Percentiles rank a stretch among this genome's conserved stretches.
Conservation (phyloP, 208 protist genomes). For the Jaenimonas drosophilae region DNA sequence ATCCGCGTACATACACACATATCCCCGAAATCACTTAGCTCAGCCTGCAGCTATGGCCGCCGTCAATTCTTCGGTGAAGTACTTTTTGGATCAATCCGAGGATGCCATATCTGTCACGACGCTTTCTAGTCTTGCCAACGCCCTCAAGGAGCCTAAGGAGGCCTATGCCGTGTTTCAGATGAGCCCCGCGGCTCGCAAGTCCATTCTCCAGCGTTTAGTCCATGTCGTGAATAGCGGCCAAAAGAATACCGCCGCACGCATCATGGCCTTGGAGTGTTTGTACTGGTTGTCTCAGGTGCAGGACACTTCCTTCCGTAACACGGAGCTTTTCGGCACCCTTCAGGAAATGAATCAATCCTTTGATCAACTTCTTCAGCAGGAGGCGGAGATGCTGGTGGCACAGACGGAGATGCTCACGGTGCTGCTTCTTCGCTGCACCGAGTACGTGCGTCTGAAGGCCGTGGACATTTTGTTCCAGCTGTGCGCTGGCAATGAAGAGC, state of each 20-base stretch:
- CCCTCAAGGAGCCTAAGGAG: slow-evolving; percentile 23
- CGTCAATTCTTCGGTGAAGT: slow-evolving; percentile 42
- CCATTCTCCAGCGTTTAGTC: slow-evolving; percentile 28
- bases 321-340: slow-evolving; percentile 45
- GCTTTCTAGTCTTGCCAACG: slow-evolving; percentile 39
- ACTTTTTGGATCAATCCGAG: slow-evolving; percentile 38
- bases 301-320: slow-evolving; percentile 42
- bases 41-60: too few relatives aligned
- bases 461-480: slow-evolving; percentile 67
- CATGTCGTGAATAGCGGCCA: slow-evolving; percentile 43
- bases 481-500: slow-evolving; percentile 35
- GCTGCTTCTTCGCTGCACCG: slow-evolving; percentile 71
- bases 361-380: slow-evolving; percentile 48
- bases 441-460: slow-evolving; percentile 52
- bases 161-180: slow-evolving; percentile 16
- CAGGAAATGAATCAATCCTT: slow-evolving; percentile 66
- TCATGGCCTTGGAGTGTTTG: slow-evolving; percentile 59
- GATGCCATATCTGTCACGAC: slow-evolving; percentile 32
- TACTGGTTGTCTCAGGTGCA: slow-evolving; percentile 56
- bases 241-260: slow-evolving; percentile 45
- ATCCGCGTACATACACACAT: too few relatives aligned
- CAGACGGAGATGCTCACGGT: slow-evolving; percentile 67
- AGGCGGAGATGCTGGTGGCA: slow-evolving; percentile 12
- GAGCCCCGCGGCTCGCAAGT: slow-evolving; percentile 11
- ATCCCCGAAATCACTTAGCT: too few relatives aligned